Base-by-base conservation (phyloP, 2,329 filamentous ascomycete species). In the Orbilia ellipsospora region DNA sequence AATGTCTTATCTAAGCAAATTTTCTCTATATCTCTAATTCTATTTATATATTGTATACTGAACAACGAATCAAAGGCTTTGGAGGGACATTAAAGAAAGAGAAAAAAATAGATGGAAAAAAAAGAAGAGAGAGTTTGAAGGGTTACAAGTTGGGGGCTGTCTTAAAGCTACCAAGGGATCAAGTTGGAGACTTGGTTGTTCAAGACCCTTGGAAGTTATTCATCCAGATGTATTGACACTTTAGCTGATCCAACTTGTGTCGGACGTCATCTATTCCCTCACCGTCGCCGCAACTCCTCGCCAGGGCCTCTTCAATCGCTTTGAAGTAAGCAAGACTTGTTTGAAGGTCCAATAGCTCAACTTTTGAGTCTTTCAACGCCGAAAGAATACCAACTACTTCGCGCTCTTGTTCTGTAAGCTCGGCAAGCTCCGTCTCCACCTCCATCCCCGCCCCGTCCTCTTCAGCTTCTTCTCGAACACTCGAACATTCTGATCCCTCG, bases 371-470 rank as follows among this genome's bases (percentile, higher is more conserved):
- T 18, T 45, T 63, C 55, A 73, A 36, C 4, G 26, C 20, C 15
- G 45, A 23, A 12, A 73, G 20, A n/a, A 67, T 73, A n/a, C 59
- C 10, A 18, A 31, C 51, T 0, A 40, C 69, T 13, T 73, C 55
- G 16, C 18, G 18, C 40, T 73, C 69, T n/a, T 26, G 15, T 5
- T 61, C 28, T 12, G 62, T 63, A 12, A 62, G 20, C 15, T 36
- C 42, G n/a, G 26, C 56, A 4, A 50, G 16, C n/a, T 12, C 8
- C 2, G 2, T 13, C 2, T 2, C 6, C 1, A 0, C 18, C n/a
- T 10, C 26, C 15, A 45, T 20, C 6, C 28, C 20, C 42, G 10
- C 18, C 36, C 15, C 23, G 15, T 12, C 8, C 2, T 7, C 31
- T 7, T 13, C 18, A 2, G 15, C 44, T 54, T 36, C 28, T 42